Evolutionary conservation across 1,139 yeast genomes (phyloP), one percentile per base, ranked within the genome.

Genomic region (Geotrichum macrosporum): DNA sequence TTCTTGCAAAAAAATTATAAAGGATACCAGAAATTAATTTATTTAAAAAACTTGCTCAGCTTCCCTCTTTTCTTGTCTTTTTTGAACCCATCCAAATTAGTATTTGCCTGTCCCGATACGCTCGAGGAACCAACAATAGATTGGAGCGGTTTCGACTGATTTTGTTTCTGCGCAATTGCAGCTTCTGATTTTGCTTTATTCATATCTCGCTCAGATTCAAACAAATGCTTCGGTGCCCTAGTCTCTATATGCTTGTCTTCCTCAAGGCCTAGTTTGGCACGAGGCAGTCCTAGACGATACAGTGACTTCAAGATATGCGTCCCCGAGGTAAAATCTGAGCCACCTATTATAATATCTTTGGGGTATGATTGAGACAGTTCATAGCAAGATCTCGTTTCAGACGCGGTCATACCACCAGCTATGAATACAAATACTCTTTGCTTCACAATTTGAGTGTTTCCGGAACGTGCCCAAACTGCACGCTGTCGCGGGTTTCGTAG

Each of bases 391-490:
- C 94, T 75, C 36, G 84, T 70, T 63, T 94, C 99, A 3, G 89
- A 77, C 55, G 83, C 79, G 0, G 97, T 87, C 35, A 85, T 69
- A 8, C 98, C 98, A 19, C 99, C 99, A 1, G 94, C 85, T 34
- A 88, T 77, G 60, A 80, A 92, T 51, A 88, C 79, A 57, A 89
- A 78, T 6, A 89, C 73, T 41, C 92, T 69, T 59, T 85, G 95
- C 55, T 78, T 76, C 37, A 79, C 76, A n/a, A 74, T 70, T 37
- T 59, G 67, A 38, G 69, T 64, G 3, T 80, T 71, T 12, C 75
- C 70, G 50, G 73, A 75, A 12, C 38, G 39, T 1, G 94, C 88
- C 95, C 95, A 86, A 1, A 82, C 78, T 0, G 95, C 92, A 54
- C 83, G 80, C 55, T 83, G 86, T 38, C 87, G 73, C 4, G 86